A percentile compares a stretch with the other conserved stretches of the same genome.
These are phyloP conservation scores for Arachis stenosperma DNA, from an alignment of 306 rosid species.

Conservation along the genomic window DNA sequence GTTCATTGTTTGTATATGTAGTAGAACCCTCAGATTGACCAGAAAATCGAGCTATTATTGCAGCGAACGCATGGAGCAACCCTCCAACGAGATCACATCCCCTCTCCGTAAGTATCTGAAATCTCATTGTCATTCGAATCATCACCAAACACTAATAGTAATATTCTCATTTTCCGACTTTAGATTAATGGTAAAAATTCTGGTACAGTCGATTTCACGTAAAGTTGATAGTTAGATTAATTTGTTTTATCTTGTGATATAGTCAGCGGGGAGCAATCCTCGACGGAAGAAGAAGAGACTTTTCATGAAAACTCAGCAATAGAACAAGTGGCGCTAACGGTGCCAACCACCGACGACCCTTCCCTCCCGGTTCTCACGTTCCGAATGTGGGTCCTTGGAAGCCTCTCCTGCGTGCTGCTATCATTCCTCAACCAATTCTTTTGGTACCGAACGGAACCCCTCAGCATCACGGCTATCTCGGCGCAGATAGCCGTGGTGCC, in stretches of 20 bases:
- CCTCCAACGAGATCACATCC: slow-evolving; percentile 38
- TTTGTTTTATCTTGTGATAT: too few species aligned
- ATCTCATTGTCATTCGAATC: too few species aligned
- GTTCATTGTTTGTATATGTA: too few species aligned
- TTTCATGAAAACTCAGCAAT: slow-evolving; percentile 65
- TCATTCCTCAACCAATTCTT: slow-evolving; percentile 94
- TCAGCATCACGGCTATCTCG: slow-evolving; percentile 78
- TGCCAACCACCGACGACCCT: slow-evolving; percentile 69
- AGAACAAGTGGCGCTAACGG: slow-evolving; percentile 86
- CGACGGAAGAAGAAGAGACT: background rate
- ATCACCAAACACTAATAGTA: too few species aligned
- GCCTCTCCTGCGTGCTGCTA: slow-evolving; percentile 64
- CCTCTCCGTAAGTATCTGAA: slow-evolving; percentile 44
- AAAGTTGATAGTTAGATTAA: too few species aligned
- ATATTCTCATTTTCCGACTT: too few species aligned
- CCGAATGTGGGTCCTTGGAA: slow-evolving; percentile 90
- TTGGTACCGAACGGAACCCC: slow-evolving; percentile 89
- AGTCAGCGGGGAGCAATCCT: background rate
- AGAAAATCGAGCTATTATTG: background rate
- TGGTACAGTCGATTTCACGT: too few species aligned
- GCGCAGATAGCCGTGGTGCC: slow-evolving; percentile 97
- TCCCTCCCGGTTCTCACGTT: slow-evolving; percentile 77
- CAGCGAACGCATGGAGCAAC: slow-evolving; percentile 26
- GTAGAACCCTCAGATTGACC: background rate
- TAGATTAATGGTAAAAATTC: too few species aligned